Evolutionary conservation across 306 rosid species (phyloP).

Genomic region (Cucurbita pepo): DNA sequence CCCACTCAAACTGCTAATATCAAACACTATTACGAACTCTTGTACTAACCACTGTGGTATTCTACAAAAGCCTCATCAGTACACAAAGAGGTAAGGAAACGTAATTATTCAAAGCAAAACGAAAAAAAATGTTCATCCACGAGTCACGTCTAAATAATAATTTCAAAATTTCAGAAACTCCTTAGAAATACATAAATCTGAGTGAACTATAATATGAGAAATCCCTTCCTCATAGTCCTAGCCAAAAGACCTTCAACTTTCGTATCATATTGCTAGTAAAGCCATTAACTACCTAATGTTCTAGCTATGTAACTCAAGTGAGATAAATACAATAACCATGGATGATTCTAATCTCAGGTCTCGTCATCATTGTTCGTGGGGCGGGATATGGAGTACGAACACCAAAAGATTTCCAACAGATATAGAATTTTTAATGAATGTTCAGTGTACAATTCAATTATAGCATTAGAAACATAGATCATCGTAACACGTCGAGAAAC

Average conservation of each 20-base stretch:
- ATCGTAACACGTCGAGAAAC: not conserved
- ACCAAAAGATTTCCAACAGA: not conserved
- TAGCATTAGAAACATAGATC: not conserved
- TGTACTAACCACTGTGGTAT: not conserved
- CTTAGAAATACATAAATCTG: no score
- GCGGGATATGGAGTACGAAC: not conserved
- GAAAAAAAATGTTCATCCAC: not conserved
- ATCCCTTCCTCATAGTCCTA: no score
- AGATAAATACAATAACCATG: no score
- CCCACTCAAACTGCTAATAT: not conserved
- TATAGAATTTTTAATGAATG: not conserved
- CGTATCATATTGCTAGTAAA: no score
- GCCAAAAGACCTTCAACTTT: no score
- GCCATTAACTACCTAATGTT: no score
- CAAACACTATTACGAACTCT: not conserved
- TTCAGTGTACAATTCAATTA: not conserved
- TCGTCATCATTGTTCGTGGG: no score
- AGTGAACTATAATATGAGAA: no score
- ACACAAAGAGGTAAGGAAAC: no score
- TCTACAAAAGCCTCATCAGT: not conserved
- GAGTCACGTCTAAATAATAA: not conserved
- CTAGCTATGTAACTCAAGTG: no score
- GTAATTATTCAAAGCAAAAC: no score
- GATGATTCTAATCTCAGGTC: no score
- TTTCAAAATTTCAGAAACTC: not conserved